Evolutionary conservation across 176 grass and related monocot species (phyloP), one percentile per base, ranked within the genome.

Genomic region (Eleusine indica): DNA sequence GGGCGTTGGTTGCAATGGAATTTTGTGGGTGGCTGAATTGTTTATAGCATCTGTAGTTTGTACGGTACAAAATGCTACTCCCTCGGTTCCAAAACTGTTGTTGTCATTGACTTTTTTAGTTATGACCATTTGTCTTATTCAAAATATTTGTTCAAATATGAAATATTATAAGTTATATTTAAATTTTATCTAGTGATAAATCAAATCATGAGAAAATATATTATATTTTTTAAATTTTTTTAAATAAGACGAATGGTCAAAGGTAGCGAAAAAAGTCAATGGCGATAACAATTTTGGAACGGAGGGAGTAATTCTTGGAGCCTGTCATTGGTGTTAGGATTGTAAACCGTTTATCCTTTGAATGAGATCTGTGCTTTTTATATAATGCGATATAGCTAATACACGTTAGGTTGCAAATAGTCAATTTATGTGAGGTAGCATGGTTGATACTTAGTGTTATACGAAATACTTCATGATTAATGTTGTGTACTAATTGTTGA

Each of bases 381-480:
- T 8, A 57, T 18, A 19, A 6, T 18, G 53, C 56, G 25, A 66
- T 79, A 48, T 72, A 32, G 0, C 42, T 48, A 62, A 0, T 63
- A 9, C 61, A 42, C 17, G 63, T 81, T 75, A 21, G 28, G 63
- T 30, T 81, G 25, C 13, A 38, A 83, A 66, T 42, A 66, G 22
- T 22, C 39, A 76, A n/a, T 15, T 25, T n/a, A 42, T 22, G n/a
- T 18, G 14, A 64, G 47, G 19, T 53, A 58, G 38, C 44, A 30
- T 2, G 6, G 28, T 41, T 78, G 14, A 73, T 10, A 40, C 9
- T 47, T 40, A 29, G 18, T 25, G 17, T 79, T 84, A 0, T 68
- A 48, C 30, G 18, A n/a, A 54, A 75, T 75, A 68, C 72, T 63
- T 22, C 28, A 78, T 22, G 21, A 16, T 74, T 62, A 54, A 61